Evolutionary conservation across 306 rosid genomes (phyloP).

Genomic region (Pterocarpus macrocarpus): DNA sequence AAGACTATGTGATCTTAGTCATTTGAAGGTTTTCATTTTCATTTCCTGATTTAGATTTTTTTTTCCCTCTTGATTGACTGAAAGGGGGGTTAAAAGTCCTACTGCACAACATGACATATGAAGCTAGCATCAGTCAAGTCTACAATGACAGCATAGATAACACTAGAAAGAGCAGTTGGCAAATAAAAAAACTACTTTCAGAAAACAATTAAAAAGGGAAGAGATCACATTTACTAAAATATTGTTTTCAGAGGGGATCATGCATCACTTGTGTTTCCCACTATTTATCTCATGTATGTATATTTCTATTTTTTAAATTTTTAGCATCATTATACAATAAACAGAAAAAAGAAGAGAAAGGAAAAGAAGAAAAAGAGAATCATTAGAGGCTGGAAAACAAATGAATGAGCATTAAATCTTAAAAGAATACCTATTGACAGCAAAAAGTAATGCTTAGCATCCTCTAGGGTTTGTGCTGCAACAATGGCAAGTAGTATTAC

Average conservation of each 20-base stretch:
- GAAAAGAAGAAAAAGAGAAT: not conserved
- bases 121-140: no score
- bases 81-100: no score
- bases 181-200: no score
- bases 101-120: no score
- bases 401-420: slow-evolving; percentile 24
- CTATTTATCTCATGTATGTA: slow-evolving; percentile 9
- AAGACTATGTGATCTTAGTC: no score
- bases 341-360: no score
- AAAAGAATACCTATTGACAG: slow-evolving; percentile 74
- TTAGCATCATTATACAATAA: not conserved
- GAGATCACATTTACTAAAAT: no score
- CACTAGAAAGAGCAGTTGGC: not conserved
- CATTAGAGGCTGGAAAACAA: slow-evolving; percentile 16
- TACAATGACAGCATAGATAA: not conserved
- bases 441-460: slow-evolving; percentile 84
- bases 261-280: slow-evolving; percentile 7
- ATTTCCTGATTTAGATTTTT: no score
- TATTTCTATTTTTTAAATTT: not conserved
- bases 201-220: no score
- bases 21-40: no score
- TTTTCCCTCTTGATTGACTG: no score
- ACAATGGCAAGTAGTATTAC: slow-evolving; percentile 82
- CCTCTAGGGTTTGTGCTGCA: slow-evolving; percentile 70
- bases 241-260: not conserved